These are phyloP conservation scores for Artemisia tridentata DNA, from an alignment of 129 eudicot genomes.

Conservation along the genomic window DNA sequence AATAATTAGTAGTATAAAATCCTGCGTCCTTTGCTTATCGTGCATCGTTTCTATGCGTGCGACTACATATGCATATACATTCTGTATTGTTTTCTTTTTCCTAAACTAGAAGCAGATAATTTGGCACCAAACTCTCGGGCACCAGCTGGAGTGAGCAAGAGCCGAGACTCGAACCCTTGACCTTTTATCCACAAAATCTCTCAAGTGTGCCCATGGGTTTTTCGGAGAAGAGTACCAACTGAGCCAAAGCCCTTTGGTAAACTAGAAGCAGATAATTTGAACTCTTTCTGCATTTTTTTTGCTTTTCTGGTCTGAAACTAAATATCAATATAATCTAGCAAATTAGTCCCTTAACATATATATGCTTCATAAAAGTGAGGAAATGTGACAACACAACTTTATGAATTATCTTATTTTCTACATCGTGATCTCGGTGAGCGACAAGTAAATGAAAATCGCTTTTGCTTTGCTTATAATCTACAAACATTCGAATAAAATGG, in stretches of 20 bases:
- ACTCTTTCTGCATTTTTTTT: background rate
- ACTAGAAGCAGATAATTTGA: too few species aligned
- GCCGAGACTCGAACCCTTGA: too few species aligned
- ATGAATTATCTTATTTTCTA: background rate
- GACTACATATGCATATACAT: background rate
- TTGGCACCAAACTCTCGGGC: too few species aligned
- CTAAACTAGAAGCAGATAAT: slow-evolving; percentile 1
- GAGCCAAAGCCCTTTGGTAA: too few species aligned
- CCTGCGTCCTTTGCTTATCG: background rate
- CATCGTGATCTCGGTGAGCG: too few species aligned
- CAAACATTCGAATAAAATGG: too few species aligned
- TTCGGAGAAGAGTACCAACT: too few species aligned
- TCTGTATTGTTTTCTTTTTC: background rate
- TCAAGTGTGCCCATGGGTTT: too few species aligned
- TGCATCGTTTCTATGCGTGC: background rate
- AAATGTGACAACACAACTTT: background rate
- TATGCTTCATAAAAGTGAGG: background rate
- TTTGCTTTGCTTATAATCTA: background rate
- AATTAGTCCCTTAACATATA: background rate
- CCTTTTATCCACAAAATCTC: too few species aligned
- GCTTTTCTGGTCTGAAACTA: slow-evolving; percentile 6
- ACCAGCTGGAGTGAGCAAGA: too few species aligned
- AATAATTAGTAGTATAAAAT: background rate
- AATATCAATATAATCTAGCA: slow-evolving; percentile 7
- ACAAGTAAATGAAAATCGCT: background rate